Evolutionary conservation across 2,329 filamentous ascomycete genomes (phyloP), one percentile per base, ranked within the genome.

Genomic region (Hymenoscyphus repandus): DNA sequence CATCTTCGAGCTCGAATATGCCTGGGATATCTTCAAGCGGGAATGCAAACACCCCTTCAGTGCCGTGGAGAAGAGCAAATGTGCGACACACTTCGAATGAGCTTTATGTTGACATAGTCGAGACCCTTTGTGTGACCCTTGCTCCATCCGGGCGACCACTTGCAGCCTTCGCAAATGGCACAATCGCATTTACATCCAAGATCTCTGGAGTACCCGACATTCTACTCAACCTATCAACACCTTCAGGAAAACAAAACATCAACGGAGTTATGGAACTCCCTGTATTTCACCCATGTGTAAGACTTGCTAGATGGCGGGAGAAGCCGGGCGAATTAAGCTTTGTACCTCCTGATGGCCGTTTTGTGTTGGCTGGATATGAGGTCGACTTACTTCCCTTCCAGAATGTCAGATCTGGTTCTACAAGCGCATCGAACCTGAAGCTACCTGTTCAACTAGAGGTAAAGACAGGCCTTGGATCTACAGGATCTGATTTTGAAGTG

Each of bases 11-110:
- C 43, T 61, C 62, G n/a, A 59, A 56, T 31, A 64, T 66, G 62
- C 47, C 64, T 40, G 62, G 54, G 18, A 64, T 67, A 55, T 66
- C 64, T 12, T 67, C 63, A 18, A 43, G 59, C 12, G 62, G 63
- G n/a, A 42, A 57, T 20, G 67, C 74, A 13, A 78, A 74, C 58
- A 73, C 73, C 1, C 75, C 79, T 0, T 75, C 80, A 6, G 63
- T 97, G 37, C 91, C 91, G 1, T 99, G 93, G 93, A 82, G 93
- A 55, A 79, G 90, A 54, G 83, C 89, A 36, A 96, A 96, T 63
- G 93, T 99, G 47, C 80, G 91, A 13, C 93, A 99, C 68, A 97
- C 92, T 3, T 95, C 88, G 49, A 99, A 97, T 69, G 93, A 99
- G 69, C 77, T 99, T 59, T 97, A 97, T 67, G 92, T 96, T 51